Base-by-base conservation (phyloP, 1,284 basidiomycete genomes). In the Singerocomus inundabilis region DNA sequence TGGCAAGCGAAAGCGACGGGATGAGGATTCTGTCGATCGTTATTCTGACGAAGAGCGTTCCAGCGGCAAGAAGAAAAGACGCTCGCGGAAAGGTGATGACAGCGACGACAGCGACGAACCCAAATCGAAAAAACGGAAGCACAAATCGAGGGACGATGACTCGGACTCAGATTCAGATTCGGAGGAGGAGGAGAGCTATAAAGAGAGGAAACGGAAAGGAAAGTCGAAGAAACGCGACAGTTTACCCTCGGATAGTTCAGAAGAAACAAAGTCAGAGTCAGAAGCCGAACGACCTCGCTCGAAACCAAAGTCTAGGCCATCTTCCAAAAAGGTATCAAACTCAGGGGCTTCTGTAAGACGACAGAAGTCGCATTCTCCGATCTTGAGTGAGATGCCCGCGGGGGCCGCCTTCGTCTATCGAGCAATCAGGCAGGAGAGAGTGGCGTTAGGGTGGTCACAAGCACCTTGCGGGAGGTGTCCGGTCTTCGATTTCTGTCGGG, bases 401-500 rank as follows among this genome's bases (percentile, higher is more conserved):
- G 60, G 57, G 29, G 60, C 58, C 4, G 61, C 59, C 3, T 70
- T 66, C 28, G 72, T 79, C 15, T 81, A 80, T 53, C 71, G 79
- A 21, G 79, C 78, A 2, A 68, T 74, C 8, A 71, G 68, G 9
- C 72, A 74, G 34, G 71, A 75, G 44, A 58, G 61, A n/a, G 63
- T 72, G 38, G 65, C 64, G 1, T 58, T 78, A 0, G 77, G 77
- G 5, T 76, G 74, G 67, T 76, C 73, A 29, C 75, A 81, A 55
- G 74, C 74, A 1, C 75, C 79, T 5, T 81, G 79, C 44, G 76
- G 74, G 24, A 66, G 70, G 36, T 81, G 80, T 59, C 78, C 79
- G 0, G 74, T 77, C 47, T 79, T 80, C 53, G 71, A 72, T 36
- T 81, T 81, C 51, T 81, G 80, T 46, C 67, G 68, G 38, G 71